Base-by-base conservation (phyloP, 2,329 filamentous ascomycete species). In the Epichloe festucae region DNA sequence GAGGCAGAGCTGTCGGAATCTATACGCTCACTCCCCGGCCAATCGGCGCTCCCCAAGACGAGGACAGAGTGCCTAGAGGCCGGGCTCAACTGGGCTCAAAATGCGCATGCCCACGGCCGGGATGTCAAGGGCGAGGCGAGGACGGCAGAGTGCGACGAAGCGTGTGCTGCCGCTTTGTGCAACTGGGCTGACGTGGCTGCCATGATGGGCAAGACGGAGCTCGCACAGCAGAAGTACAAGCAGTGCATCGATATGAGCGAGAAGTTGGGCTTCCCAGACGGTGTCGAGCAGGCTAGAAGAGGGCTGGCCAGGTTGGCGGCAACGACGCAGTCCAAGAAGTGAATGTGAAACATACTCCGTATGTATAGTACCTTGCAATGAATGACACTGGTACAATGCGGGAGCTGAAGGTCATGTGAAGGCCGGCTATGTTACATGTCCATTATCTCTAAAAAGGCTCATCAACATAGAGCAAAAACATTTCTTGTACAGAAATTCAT, bases 111-210 rank as follows among this genome's bases (percentile, higher is more conserved):
- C 21, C 78, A 89, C 52, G 81, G 84, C 1, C 73, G 73, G 7
- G 76, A 79, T 31, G 83, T 94, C 42, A 68, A 75, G 51, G 78
- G 82, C 4, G 79, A 85, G 0, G 71, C 80, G 3, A 75, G 87
- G 41, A 87, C 81, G 2, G 75, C 83, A 48, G 88, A 95, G 62
- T 96, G 91, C 62, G 89, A 95, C 64, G 67, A 85, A 52, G 87
- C 85, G 1, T 96, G 90, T 62, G 85, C 85, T 2, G 85, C 85
- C 5, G 86, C 90, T 7, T 81, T 87, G n/a, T 86, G 88, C 66
- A 95, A 94, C 63, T 77, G 95, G 50, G 91, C 83, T 23, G 87
- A 94, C 60, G 84, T 96, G 58, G 84, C 87, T 0, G 81, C 86
- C 57, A 83, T 93, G 77, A 69, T 82, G 54, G 84, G 85, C 1